Evolutionary conservation across 2,329 filamentous ascomycete genomes (phyloP).

Genomic region (Chaetomiaceae sp.): DNA sequence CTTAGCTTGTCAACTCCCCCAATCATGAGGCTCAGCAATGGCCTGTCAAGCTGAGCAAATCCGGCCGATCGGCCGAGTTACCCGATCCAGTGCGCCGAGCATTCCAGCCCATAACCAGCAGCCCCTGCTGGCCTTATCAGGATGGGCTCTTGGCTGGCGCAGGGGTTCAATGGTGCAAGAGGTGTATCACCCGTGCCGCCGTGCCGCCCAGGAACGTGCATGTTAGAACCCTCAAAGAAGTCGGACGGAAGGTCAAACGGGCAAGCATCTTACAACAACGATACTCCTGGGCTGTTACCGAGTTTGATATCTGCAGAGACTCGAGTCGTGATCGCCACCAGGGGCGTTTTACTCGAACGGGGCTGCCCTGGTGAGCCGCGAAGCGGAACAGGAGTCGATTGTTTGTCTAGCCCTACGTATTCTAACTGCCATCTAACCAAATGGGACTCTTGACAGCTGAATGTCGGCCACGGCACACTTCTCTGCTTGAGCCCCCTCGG

Average conservation of each 20-base stretch:
- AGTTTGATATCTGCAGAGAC: background rate
- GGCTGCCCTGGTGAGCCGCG: background rate
- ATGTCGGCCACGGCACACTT: too few relatives aligned
- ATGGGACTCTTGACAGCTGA: too few relatives aligned
- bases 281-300: background rate
- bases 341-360: background rate
- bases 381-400: too few relatives aligned
- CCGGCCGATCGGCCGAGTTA: constrained; percentile 1
- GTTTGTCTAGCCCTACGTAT: too few relatives aligned
- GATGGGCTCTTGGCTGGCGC: background rate
- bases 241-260: background rate
- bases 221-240: background rate
- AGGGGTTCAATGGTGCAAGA: background rate
- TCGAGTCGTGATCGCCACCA: constrained; percentile 6
- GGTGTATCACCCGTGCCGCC: too few relatives aligned
- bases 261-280: background rate
- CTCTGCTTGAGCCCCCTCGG: too few relatives aligned
- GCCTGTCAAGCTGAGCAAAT: constrained; percentile 17
- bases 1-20: background rate
- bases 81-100: background rate
- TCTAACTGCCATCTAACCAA: too few relatives aligned
- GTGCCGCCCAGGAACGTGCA: background rate
- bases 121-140: background rate
- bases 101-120: background rate
- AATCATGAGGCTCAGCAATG: too few relatives aligned